Percentiles rank a stretch among this genome's conserved stretches.
Evolutionary conservation across 352 stramenopile genomes (phyloP).

Genomic region (Phytophthora sp.): DNA sequence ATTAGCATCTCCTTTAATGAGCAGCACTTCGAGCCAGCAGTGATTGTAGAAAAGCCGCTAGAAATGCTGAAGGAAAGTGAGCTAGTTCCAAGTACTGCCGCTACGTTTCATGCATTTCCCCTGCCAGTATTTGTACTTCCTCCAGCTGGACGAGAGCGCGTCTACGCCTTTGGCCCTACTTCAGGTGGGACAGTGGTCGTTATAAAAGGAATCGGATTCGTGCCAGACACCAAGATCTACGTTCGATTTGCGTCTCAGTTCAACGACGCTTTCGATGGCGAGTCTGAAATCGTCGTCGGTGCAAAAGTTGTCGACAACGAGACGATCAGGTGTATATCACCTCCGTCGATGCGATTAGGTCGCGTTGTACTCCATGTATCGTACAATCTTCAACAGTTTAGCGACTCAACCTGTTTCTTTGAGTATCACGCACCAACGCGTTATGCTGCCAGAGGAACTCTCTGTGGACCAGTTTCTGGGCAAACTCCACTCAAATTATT

Average conservation of each 20-base stretch:
- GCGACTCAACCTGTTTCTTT: slow-evolving; percentile 67
- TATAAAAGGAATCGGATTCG: slow-evolving; percentile 68
- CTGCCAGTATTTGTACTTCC: slow-evolving; percentile 66
- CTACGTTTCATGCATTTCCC: slow-evolving; percentile 57
- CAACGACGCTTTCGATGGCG: slow-evolving; percentile 34
- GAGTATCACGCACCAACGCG: slow-evolving; percentile 64
- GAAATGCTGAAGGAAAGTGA: slow-evolving; percentile 2
- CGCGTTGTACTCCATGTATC: slow-evolving; percentile 59
- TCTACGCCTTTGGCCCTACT: slow-evolving; percentile 59
- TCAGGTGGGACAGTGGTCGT: slow-evolving; percentile 53
- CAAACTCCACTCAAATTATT: slow-evolving; percentile 55
- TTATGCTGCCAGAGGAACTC: slow-evolving; percentile 45
- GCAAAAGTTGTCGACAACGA: slow-evolving; percentile 56
- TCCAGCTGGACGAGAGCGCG: slow-evolving; percentile 33
- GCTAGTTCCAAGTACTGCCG: slow-evolving; percentile 1
- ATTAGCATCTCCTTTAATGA: slow-evolving; percentile 73
- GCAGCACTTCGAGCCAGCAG: slow-evolving; percentile 59
- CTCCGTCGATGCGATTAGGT: slow-evolving; percentile 36
- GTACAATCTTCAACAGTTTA: slow-evolving; percentile 81
- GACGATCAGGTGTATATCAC: slow-evolving; percentile 60
- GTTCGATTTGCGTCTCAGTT: slow-evolving; percentile 64
- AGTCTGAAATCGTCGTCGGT: slow-evolving; percentile 51
- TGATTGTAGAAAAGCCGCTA: background rate
- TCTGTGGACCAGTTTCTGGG: slow-evolving; percentile 66
- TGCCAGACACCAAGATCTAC: slow-evolving; percentile 65